Percentiles rank a stretch among this genome's conserved stretches.
These are phyloP conservation scores for Neophaeococcomyces mojaviensis DNA, from an alignment of 2,329 filamentous ascomycete species.

Conservation along the genomic window DNA sequence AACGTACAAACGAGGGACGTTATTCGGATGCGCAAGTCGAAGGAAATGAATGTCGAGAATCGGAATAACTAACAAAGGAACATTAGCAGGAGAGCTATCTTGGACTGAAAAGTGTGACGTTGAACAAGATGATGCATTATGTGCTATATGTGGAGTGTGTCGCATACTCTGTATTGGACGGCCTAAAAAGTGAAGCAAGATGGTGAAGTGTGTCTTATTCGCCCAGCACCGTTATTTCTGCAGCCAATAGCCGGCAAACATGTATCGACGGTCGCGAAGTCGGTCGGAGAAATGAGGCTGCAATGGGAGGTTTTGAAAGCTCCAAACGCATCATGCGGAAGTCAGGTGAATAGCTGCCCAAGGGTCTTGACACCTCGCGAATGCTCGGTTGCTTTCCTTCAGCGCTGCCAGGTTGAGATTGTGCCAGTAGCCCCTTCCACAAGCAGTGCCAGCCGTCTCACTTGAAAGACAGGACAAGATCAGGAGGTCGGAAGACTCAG, in stretches of 20 bases:
- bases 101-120: constrained; percentile 5
- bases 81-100: constrained; percentile 4
- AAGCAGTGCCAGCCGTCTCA: background rate
- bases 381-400: too few species aligned
- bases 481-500: background rate
- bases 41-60: constrained; percentile 5
- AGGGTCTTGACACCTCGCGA: background rate
- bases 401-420: background rate
- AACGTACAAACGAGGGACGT: constrained; percentile 4
- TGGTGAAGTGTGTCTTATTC: constrained; percentile 14
- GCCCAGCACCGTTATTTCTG: constrained; percentile 21
- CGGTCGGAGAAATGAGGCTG: constrained; percentile 23
- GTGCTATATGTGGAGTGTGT: constrained; percentile 6
- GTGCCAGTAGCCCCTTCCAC: background rate
- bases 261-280: constrained; percentile 16
- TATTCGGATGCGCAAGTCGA: constrained; percentile 5
- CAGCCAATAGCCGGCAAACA: constrained; percentile 20
- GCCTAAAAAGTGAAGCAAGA: constrained; percentile 11
- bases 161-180: constrained; percentile 9
- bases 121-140: constrained; percentile 3
- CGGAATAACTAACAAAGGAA: constrained; percentile 1
- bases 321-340: constrained; percentile 20
- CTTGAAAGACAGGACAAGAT: background rate
- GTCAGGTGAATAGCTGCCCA: constrained; percentile 12
- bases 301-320: constrained; percentile 12